phyloP scores from a whole-genome alignment of 192 early-diverging fungal species.

The Podila epigama region DNA sequence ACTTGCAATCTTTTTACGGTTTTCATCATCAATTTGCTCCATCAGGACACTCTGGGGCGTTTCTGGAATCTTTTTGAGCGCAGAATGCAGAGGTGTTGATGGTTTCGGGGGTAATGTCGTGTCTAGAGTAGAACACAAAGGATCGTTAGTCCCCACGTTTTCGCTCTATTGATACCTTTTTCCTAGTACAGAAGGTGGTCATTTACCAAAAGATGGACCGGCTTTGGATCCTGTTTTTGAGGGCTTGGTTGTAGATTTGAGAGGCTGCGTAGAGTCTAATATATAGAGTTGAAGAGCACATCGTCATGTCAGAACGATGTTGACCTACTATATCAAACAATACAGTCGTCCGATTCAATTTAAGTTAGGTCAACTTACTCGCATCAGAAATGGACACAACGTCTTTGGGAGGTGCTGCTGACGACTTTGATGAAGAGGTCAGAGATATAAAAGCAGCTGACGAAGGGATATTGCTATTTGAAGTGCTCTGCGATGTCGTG shows the following conservation, averaged over 20 bases:
- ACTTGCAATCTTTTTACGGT: slow-evolving; percentile 50
- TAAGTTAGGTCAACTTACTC: slow-evolving; percentile 6
- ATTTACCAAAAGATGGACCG: not conserved
- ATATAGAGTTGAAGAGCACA: not conserved
- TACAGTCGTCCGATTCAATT: too few relatives aligned
- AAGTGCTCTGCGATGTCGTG: not conserved
- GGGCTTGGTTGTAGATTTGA: slow-evolving; percentile 3
- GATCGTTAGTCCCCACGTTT: too few relatives aligned
- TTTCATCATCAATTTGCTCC: slow-evolving; percentile 64
- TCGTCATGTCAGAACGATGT: too few relatives aligned
- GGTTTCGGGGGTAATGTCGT: slow-evolving; percentile 1
- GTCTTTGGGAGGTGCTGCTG: not conserved
- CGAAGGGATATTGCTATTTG: slow-evolving; percentile 1
- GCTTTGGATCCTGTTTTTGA: not conserved
- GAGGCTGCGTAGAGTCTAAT: not conserved
- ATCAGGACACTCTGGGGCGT: slow-evolving; percentile 22
- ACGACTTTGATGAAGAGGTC: not conserved
- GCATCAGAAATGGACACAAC: not conserved
- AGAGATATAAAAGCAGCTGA: slow-evolving; percentile 14
- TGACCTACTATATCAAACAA: too few relatives aligned
- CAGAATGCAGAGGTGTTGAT: slow-evolving; percentile 22
- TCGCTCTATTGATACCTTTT: too few relatives aligned
- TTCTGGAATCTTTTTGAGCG: slow-evolving; percentile 35
- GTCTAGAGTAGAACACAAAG: too few relatives aligned
- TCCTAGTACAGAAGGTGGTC: not conserved